Evolutionary conservation across 2,329 filamentous ascomycete species (phyloP), one percentile per base, ranked within the genome.

Genomic region (Pseudogymnoascus sp.): DNA sequence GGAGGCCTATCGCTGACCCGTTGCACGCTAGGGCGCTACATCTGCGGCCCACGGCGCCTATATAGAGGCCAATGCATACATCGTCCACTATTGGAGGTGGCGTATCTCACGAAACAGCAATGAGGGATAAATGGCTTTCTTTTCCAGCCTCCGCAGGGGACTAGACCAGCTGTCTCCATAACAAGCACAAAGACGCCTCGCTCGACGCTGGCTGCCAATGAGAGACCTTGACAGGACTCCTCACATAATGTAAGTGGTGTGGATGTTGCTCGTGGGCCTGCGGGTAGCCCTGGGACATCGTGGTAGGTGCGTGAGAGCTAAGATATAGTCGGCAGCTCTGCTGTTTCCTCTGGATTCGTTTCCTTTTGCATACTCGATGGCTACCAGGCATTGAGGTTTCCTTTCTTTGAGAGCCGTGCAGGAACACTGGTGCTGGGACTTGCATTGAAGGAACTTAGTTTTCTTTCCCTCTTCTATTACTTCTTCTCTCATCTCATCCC

Each of bases 11-110:
- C 29, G 48, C 29, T 55, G 29, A 55, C 27, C 48, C 15, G 6
- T 33, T 7, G 29, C 48, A 55, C 48, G 48, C 48, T 55, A 55
- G 48, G 48, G 48, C 48, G 48, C 48, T 55, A 55, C 48, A 55
- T 21, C 48, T 55, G 48, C 48, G 48, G 48, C 48, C 48, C 29
- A 55, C 48, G 48, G 48, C 48, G 48, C 48, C 48, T 55, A 55
- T 21, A 21, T 55, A n/a, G 1, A 55, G 48, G 48, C 29, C 48
- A 33, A 6, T 55, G 48, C 29, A 55, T 21, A 55, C 31, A 18
- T n/a, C 48, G 5, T 21, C 48, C 29, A 10, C 48, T 55, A 55
- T 55, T 55, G 48, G 48, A 55, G 48, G 48, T 55, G 48, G 29
- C 29, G 29, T 33, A 55, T 33, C 10, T 15, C 48, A 33, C 48